Evolutionary conservation across 2,329 filamentous ascomycete species (phyloP).

Genomic region (Stromatinia cepivora): DNA sequence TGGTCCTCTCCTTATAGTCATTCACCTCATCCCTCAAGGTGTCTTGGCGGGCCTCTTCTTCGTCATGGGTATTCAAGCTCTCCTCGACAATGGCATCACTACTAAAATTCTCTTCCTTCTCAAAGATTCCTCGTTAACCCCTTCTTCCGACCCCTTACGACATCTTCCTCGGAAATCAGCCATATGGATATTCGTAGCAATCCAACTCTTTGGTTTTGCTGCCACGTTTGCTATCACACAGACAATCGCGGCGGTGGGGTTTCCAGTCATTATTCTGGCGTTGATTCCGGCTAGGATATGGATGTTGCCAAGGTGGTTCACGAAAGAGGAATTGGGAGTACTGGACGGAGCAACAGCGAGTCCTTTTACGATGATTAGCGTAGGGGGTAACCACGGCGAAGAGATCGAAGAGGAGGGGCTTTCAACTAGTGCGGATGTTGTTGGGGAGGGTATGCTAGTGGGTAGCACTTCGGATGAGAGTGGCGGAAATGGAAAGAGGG

Average conservation of each 20-base stretch:
- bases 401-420: constrained; percentile 22
- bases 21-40: constrained; percentile 77
- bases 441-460: constrained; percentile 26
- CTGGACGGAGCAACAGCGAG: constrained; percentile 70
- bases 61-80: constrained; percentile 78
- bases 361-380: constrained; percentile 40
- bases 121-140: constrained; percentile 64
- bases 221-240: constrained; percentile 82
- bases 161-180: constrained; percentile 60
- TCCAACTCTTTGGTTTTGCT: constrained; percentile 70
- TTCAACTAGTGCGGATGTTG: constrained; percentile 25
- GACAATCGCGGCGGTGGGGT: constrained; percentile 79
- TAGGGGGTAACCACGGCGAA: constrained; percentile 43
- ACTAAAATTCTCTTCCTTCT: constrained; percentile 69
- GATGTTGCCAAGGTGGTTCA: constrained; percentile 45
- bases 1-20: constrained; percentile 68
- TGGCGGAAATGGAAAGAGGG: constrained; percentile 26
- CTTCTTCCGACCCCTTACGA: constrained; percentile 58
- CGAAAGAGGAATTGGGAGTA: constrained; percentile 33
- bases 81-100: constrained; percentile 76
- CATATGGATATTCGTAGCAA: constrained; percentile 69
- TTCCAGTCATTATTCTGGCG: constrained; percentile 51
- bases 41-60: constrained; percentile 82
- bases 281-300: constrained; percentile 35
- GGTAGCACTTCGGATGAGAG: constrained; percentile 32